Evolutionary conservation across 2,329 filamentous ascomycete genomes (phyloP), one percentile per base, ranked within the genome.

Genomic region (Fusarium metavorans): DNA sequence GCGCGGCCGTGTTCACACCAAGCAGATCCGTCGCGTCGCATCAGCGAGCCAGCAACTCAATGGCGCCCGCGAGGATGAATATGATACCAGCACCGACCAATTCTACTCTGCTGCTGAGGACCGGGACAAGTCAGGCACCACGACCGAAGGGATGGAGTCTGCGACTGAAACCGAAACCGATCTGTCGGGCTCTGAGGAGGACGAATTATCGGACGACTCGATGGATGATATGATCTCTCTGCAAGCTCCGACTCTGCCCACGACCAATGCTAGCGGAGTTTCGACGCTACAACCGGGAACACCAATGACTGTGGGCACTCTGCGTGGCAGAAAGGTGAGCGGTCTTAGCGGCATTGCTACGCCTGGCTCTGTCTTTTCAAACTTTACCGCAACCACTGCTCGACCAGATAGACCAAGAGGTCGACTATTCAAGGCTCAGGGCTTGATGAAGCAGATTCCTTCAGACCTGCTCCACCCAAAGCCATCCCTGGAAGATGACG

Each of bases 81-180:
- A 97, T 67, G 95, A 97, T 77, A 95, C 93, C 1, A 92, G 94
- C 7, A 97, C 94, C 67, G 96, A 98, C 80, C 92, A 95, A 76
- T 98, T 98, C 84, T 98, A 91, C 82, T 98, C 96, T 7, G 96
- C 96, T 1, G 93, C 94, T 3, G 96, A 98, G 81, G 95, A 97
- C 73, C 89, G 91, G 25, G 84, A 89, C 71, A 90, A 86, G 77
- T 90, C 90, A 16, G 88, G 90, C 66, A 86, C 87, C 9, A 86
- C 87, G 27, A 87, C 88, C 1, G 92, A 92, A 48, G 90, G 90
- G 9, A 88, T 88, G 7, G 89, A 88, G 64, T 87, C 87, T 1
- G 84, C 85, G 9, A 90, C 89, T 2, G 92, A 94, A 77, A 91
- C 90, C 1, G 88, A 90, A 67, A 87, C 91, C 5, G 91, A 94